Evolutionary conservation across 495 filamentous ascomycete species (phyloP), one percentile per base, ranked within the genome.

Genomic region (Chaetomium tenue): DNA sequence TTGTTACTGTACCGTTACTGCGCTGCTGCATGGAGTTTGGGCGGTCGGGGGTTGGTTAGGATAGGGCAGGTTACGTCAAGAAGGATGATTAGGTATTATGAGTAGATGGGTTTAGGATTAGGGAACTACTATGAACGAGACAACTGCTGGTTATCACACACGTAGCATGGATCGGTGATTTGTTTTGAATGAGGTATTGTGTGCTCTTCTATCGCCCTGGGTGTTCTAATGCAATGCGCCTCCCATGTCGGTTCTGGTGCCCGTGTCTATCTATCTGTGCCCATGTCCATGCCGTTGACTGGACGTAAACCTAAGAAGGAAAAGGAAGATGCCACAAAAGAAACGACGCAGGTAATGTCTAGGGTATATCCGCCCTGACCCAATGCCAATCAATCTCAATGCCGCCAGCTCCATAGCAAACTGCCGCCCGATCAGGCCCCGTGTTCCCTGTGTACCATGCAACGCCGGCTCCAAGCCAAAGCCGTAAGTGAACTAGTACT

Each of bases 1-100:
- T 13, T 37, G 33, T 13, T 44, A 46, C 23, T 51, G 58, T 60
- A 60, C 13, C 22, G 58, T 60, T 47, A 50, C 40, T 44, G 20
- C 33, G 33, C 57, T 39, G 58, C 47, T 53, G 48, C 33, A 60
- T 50, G 59, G 59, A 61, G 59, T 61, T 61, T 30, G 33, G 59
- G 47, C 3, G 53, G 47, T 2, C 18, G 46, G 20, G 20, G 20
- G 46, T 20, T 50, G n/a, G 48, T 42, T 28, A n/a, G 15, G 23
- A 33, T 20, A 50, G 20, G 46, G 4, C n/a, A 2, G 33, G 11
- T 44, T 58, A 15, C 13, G 53, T 55, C 26, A 22, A 22, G 54
- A 44, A n/a, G 6, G 39, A 44, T 37, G 30, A 22, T 37, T 37
- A 37, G 33, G 33, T 37, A 37, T 37, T 7, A 37, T 37, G 33